Evolutionary conservation across 1,139 yeast species (phyloP).

Genomic region (Saccharomyces hybrid): DNA sequence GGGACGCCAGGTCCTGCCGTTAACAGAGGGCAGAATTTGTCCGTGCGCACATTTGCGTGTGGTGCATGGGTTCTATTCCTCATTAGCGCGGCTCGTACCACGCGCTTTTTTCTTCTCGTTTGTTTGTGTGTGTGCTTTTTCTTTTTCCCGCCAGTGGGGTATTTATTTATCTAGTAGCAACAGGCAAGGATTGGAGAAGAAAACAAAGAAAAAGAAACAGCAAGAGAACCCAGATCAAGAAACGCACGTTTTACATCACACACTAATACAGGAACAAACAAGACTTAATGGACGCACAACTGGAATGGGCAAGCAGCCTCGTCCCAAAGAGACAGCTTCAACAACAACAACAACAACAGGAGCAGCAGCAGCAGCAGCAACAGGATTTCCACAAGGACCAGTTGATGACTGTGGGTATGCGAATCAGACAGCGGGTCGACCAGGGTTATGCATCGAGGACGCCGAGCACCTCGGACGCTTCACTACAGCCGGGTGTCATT

Average conservation of each 20-base stretch:
- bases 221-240: background rate
- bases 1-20: slow-evolving; percentile 1
- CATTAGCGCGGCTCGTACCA: background rate
- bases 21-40: background rate
- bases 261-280: background rate
- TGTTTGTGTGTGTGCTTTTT: background rate
- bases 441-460: slow-evolving; percentile 42
- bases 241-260: background rate
- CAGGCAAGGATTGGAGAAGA: background rate
- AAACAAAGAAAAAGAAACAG: background rate
- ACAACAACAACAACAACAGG: background rate
- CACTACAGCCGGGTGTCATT: slow-evolving; percentile 3
- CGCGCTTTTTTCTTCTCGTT: background rate
- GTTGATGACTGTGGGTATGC: slow-evolving; percentile 58
- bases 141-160: background rate
- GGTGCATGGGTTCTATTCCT: background rate
- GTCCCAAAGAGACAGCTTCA: background rate
- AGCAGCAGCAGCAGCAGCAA: slow-evolving; percentile 9
- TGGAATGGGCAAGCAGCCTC: background rate
- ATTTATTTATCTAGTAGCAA: background rate
- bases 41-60: background rate
- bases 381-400: slow-evolving; percentile 26
- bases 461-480: slow-evolving; percentile 1
- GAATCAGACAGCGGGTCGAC: slow-evolving; percentile 58
- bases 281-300: background rate